Evolutionary conservation across 2,329 filamentous ascomycete species (phyloP).

Genomic region (Sclerotinia sclerotiorum): DNA sequence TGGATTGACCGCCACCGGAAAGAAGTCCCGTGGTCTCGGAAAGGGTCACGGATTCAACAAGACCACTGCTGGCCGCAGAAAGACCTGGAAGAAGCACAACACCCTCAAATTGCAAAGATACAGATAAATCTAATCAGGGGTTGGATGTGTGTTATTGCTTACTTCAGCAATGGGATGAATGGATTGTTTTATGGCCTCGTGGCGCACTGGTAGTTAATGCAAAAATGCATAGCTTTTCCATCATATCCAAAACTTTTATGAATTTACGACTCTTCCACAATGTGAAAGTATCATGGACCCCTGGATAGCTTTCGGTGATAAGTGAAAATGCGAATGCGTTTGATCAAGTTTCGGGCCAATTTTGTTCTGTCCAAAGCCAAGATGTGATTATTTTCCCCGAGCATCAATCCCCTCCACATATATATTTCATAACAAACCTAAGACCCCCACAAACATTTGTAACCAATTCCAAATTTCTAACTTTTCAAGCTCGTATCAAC

Average conservation of each 20-base stretch:
- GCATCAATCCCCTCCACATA: background rate
- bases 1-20: conserved; percentile 97
- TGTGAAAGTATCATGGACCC: conserved; percentile 6
- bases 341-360: background rate
- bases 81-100: conserved; percentile 99
- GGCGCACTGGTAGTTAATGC: conserved; percentile 27
- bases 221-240: conserved; percentile 33
- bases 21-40: conserved; percentile 99
- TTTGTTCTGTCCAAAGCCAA: background rate
- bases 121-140: conserved; percentile 59
- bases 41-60: conserved; percentile 99
- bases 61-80: conserved; percentile 92
- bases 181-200: conserved; percentile 32
- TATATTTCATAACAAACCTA: conserved; percentile 2
- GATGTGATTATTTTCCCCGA: background rate
- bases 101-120: conserved; percentile 98
- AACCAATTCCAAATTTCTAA: background rate
- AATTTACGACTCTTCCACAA: conserved; percentile 28
- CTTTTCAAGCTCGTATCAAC: conserved; percentile 4
- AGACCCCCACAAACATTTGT: background rate
- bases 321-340: conserved; percentile 13
- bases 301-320: background rate
- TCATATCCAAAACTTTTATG: conserved; percentile 25
- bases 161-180: conserved; percentile 29
- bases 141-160: conserved; percentile 33